These are phyloP conservation scores for Ophiostoma quercus DNA, from an alignment of 2,329 filamentous ascomycete species.

Conservation along the genomic window DNA sequence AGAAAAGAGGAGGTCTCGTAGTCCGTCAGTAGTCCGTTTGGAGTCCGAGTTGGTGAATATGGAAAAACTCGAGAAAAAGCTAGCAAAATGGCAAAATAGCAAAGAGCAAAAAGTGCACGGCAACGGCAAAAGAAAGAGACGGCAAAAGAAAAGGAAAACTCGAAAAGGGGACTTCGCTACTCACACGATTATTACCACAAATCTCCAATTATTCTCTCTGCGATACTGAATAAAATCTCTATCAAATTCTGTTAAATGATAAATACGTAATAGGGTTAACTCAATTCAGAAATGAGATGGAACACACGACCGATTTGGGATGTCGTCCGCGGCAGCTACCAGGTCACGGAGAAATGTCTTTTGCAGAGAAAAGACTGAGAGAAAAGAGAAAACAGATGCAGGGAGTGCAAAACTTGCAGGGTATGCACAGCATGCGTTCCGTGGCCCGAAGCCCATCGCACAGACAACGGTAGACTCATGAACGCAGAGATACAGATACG, in stretches of 20 bases:
- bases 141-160: neutral
- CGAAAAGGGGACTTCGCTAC: no score
- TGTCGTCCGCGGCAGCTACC: neutral
- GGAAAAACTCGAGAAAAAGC: constrained; percentile 1
- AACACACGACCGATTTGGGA: neutral
- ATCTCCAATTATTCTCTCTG: no score
- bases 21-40: neutral
- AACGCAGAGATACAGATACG: neutral
- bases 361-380: neutral
- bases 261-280: neutral
- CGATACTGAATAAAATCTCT: no score
- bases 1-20: neutral
- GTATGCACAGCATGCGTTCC: neutral
- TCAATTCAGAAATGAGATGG: neutral
- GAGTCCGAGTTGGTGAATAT: neutral
- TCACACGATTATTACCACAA: no score
- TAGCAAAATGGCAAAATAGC: neutral
- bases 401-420: neutral
- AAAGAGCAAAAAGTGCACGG: neutral
- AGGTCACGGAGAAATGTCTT: neutral
- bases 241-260: no score
- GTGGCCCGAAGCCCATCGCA: neutral
- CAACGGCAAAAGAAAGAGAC: neutral
- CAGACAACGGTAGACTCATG: neutral
- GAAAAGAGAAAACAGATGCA: neutral